These are phyloP conservation scores for Arxiozyma bovina DNA, from an alignment of 1,139 yeast species.

Conservation along the genomic window DNA sequence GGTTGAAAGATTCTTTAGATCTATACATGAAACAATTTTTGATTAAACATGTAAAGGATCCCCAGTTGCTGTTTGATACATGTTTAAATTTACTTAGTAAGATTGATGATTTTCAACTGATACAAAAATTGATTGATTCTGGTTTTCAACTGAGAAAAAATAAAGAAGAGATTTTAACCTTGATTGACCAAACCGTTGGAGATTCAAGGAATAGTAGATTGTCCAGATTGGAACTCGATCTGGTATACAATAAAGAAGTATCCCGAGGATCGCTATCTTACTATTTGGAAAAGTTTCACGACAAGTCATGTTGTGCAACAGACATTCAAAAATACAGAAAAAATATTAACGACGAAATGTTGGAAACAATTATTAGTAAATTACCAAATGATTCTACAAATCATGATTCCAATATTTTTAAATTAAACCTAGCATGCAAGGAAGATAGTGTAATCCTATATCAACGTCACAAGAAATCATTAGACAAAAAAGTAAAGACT, in stretches of 20 bases:
- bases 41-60: slow-evolving; percentile 17
- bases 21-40: slow-evolving; percentile 28
- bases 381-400: slow-evolving; percentile 12
- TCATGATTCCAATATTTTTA: slow-evolving; percentile 22
- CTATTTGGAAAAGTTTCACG: slow-evolving; percentile 24
- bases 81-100: slow-evolving; percentile 17
- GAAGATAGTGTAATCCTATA: slow-evolving; percentile 10
- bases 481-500: slow-evolving; percentile 20
- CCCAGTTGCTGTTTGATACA: slow-evolving; percentile 12
- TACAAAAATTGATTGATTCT: slow-evolving; percentile 18
- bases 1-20: slow-evolving; percentile 22
- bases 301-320: slow-evolving; percentile 27
- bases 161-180: slow-evolving; percentile 12
- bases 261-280: slow-evolving; percentile 13
- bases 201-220: slow-evolving; percentile 27
- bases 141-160: slow-evolving; percentile 14
- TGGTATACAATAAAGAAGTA: slow-evolving; percentile 10
- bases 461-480: slow-evolving; percentile 13
- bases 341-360: slow-evolving; percentile 7
- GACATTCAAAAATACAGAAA: slow-evolving; percentile 19
- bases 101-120: slow-evolving; percentile 26
- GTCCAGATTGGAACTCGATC: slow-evolving; percentile 23
- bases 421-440: slow-evolving; percentile 7
- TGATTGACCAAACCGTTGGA: slow-evolving; percentile 14
- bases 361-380: slow-evolving; percentile 6